A percentile compares a stretch with the other conserved stretches of the same genome.
Evolutionary conservation across 139 green algal genomes (phyloP).

Genomic region (Chlorella vulgaris): DNA sequence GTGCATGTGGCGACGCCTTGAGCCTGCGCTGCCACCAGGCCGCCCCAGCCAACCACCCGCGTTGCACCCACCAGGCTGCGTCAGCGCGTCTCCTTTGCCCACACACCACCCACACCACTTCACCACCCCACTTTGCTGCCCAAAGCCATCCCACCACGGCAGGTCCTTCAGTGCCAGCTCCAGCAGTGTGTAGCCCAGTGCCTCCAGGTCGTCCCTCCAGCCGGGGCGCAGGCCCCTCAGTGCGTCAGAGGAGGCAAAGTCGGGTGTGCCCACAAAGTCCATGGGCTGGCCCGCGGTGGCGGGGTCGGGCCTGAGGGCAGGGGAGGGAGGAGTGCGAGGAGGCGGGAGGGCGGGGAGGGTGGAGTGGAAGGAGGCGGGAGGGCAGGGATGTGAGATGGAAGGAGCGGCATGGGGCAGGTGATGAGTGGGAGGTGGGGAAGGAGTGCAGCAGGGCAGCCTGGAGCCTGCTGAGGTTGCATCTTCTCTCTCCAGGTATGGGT

Average conservation of each 20-base stretch:
- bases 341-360: background rate
- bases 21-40: background rate
- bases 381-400: no score
- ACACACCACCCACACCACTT: no score
- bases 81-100: no score
- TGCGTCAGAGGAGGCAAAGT: slow-evolving; percentile 41
- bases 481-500: no score
- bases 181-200: slow-evolving; percentile 53
- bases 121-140: no score
- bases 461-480: no score
- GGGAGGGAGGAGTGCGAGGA: background rate
- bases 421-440: no score
- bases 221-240: slow-evolving; percentile 28
- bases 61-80: no score
- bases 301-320: slow-evolving; percentile 2
- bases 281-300: background rate
- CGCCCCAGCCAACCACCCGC: background rate
- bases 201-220: slow-evolving; percentile 55
- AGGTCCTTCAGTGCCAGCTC: slow-evolving; percentile 40
- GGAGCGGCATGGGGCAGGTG: no score
- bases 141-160: slow-evolving; percentile 41
- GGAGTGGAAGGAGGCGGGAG: background rate
- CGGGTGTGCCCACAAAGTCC: slow-evolving; percentile 29
- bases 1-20: no score
- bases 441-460: no score